Base-by-base conservation (phyloP, 2,329 filamentous ascomycete species). In the Meredithiella fracta region DNA sequence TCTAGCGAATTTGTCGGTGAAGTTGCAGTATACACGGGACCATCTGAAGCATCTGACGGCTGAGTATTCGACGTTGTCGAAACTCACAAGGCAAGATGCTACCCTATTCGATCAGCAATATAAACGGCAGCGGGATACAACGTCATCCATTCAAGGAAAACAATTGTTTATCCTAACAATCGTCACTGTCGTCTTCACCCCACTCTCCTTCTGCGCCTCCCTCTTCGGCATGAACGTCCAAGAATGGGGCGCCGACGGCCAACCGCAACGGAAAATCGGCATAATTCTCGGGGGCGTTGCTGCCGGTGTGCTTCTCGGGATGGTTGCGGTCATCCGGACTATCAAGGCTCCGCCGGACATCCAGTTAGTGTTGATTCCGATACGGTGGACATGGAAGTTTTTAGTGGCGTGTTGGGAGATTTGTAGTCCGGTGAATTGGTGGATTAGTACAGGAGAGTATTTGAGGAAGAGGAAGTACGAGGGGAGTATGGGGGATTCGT, bases 201-300 rank as follows among this genome's bases (percentile, higher is more conserved):
- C 50, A 4, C 15, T 52, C 9, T 52, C 50, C 17, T 52, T 52
- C 22, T 52, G 50, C n/a, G 50, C 50, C 17, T 52, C 50, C 2
- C 6, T 52, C 2, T 52, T 52, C 17, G 50, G 50, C 3, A 52
- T 52, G 50, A 52, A 52, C 20, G 50, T 52, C 17, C n/a, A 25
- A 17, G 50, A 52, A 37, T 52, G 50, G 50, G 29, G 29, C 1
- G 15, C n/a, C 1, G 50, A 22, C 9, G 50, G 50, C 17, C 31
- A 37, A 22, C 29, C 50, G 4, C 15, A 23, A 22, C 23, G 17
- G 34, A 52, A 37, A 17, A 38, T 52, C 17, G 50, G 50, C 4
- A 52, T 37, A 23, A 38, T 38, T 23, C 17, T 52, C 2, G 50
- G 50, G 2, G 29, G 7, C 3, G 50, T 52, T 15, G 50, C 29